Percentiles rank a stretch among this genome's conserved stretches.
These are phyloP conservation scores for Camillea tinctor DNA, from an alignment of 2,329 filamentous ascomycete genomes.

Conservation along the genomic window DNA sequence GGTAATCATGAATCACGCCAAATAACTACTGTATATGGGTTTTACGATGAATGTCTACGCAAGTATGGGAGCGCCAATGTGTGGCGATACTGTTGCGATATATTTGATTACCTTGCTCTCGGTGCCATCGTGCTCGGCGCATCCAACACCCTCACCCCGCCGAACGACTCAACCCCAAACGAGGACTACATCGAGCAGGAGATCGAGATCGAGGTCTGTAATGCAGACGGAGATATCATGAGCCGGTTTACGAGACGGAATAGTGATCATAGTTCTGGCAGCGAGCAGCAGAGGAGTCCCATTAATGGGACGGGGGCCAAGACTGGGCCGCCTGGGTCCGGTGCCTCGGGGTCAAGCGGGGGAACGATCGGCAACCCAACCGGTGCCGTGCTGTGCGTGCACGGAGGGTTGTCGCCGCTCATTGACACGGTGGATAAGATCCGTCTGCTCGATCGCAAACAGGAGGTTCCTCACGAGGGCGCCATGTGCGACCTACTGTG, in stretches of 20 bases:
- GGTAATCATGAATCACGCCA: slow-evolving; percentile 96
- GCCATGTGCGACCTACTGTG: slow-evolving; percentile 98
- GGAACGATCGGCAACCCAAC: slow-evolving; percentile 65
- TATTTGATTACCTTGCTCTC: slow-evolving; percentile 94
- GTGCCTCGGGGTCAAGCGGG: slow-evolving; percentile 68
- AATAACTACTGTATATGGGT: slow-evolving; percentile 96
- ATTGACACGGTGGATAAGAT: slow-evolving; percentile 97
- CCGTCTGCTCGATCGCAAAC: slow-evolving; percentile 88
- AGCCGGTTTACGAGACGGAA: slow-evolving; percentile 63
- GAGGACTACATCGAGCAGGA: slow-evolving; percentile 63
- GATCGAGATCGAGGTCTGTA: slow-evolving; percentile 90
- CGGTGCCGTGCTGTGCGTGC: slow-evolving; percentile 90
- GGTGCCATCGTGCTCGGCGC: slow-evolving; percentile 90
- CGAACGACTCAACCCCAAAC: slow-evolving; percentile 45
- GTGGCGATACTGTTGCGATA: slow-evolving; percentile 95
- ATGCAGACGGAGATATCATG: slow-evolving; percentile 77
- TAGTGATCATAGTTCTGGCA: slow-evolving; percentile 21
- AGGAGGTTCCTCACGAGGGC: slow-evolving; percentile 97
- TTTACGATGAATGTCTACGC: slow-evolving; percentile 94
- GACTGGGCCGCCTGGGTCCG: slow-evolving; percentile 75
- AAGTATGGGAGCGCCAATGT: slow-evolving; percentile 98
- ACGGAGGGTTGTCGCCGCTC: slow-evolving; percentile 86
- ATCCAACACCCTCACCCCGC: slow-evolving; percentile 57
- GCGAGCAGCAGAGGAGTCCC: slow-evolving; percentile 29
- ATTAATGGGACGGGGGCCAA: slow-evolving; percentile 44